phyloP scores from a whole-genome alignment of 257 asterid genomes.

The Schizonepeta tenuifolia region DNA sequence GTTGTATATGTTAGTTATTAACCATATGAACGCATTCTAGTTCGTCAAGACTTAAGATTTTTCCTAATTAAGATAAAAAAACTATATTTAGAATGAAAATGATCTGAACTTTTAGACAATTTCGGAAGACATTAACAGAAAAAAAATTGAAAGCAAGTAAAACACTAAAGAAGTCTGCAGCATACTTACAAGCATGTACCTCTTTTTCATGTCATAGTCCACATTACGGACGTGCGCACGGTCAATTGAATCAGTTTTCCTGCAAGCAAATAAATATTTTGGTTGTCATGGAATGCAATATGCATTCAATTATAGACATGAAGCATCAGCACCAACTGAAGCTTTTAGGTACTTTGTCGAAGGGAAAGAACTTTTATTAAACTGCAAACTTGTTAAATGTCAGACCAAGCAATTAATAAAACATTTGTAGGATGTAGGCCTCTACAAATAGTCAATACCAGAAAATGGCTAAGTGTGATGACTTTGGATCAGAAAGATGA shows the following conservation, averaged over 20 bases:
- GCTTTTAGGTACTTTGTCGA: slow-evolving; percentile 2
- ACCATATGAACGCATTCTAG: slow-evolving; percentile 11
- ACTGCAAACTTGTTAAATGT: not conserved
- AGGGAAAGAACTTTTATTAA: slow-evolving; percentile 8
- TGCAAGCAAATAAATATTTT: slow-evolving; percentile 45
- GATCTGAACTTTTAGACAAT: slow-evolving; percentile 2
- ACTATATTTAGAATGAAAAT: not conserved
- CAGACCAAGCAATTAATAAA: not conserved
- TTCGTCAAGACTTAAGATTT: not conserved
- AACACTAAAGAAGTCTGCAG: slow-evolving; percentile 32
- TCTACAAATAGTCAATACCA: slow-evolving; percentile 2
- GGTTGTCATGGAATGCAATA: slow-evolving; percentile 25
- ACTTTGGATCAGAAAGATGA: not conserved
- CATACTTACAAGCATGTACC: slow-evolving; percentile 83
- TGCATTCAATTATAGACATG: not conserved
- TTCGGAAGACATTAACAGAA: not conserved
- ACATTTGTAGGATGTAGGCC: slow-evolving; percentile 26
- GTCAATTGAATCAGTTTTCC: slow-evolving; percentile 82
- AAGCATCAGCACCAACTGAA: slow-evolving; percentile 28
- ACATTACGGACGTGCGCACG: slow-evolving; percentile 80
- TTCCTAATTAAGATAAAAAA: not conserved
- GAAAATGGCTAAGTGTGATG: not conserved
- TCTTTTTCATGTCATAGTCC: slow-evolving; percentile 84
- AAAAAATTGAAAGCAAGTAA: slow-evolving; percentile 10
- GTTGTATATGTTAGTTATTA: not conserved